Evolutionary conservation across 2,329 filamentous ascomycete species (phyloP).

Genomic region (Calonectria ilicicola): DNA sequence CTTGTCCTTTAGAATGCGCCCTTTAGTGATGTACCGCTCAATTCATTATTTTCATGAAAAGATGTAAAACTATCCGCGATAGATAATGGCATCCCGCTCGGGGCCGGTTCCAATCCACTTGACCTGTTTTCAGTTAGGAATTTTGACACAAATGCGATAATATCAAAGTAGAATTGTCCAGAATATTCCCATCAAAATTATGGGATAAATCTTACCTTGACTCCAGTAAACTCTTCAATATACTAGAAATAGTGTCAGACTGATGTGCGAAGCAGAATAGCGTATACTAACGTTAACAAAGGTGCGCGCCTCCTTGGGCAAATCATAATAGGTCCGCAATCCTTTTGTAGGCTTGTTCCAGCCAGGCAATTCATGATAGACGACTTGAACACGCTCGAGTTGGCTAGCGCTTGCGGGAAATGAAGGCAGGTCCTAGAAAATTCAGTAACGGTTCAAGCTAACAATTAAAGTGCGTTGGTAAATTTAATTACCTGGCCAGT

Average conservation of each 20-base stretch:
- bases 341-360: slow-evolving; percentile 9
- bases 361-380: slow-evolving; percentile 15
- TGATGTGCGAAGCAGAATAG: too few species aligned
- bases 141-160: not conserved
- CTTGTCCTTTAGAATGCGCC: not conserved
- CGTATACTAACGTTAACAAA: not conserved
- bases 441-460: not conserved
- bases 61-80: not conserved
- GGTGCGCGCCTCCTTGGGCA: slow-evolving; percentile 12
- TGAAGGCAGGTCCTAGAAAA: not conserved
- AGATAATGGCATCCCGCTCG: slow-evolving; percentile 31
- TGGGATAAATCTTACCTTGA: not conserved
- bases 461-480: not conserved
- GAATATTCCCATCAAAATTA: not conserved
- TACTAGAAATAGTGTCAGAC: not conserved
- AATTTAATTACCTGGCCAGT: not conserved
- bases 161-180: not conserved
- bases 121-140: slow-evolving; percentile 22
- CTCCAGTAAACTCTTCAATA: not conserved
- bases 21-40: not conserved
- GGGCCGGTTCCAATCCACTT: slow-evolving; percentile 35
- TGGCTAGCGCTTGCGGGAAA: not conserved
- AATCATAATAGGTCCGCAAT: slow-evolving; percentile 4
- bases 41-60: too few species aligned
- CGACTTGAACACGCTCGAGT: not conserved